Evolutionary conservation across 2,329 filamentous ascomycete species (phyloP), one percentile per base, ranked within the genome.

Genomic region (Fusarium sp.): DNA sequence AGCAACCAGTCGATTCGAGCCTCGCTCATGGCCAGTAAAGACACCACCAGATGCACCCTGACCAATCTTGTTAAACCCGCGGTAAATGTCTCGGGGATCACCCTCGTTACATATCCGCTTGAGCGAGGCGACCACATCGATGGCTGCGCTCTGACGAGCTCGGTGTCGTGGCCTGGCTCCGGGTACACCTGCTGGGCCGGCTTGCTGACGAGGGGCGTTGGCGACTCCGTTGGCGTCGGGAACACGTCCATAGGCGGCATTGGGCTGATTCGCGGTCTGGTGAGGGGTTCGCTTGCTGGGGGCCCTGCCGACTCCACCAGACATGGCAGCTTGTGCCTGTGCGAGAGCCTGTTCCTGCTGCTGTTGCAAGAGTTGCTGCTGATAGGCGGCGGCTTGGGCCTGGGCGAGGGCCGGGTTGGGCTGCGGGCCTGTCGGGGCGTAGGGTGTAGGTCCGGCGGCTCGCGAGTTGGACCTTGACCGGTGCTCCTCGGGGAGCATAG

Each of bases 11-110:
- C 93, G 91, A 83, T 97, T 97, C 42, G 91, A 93, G 65, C 91
- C 92, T 74, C 91, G 89, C 82, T 98, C 94, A 80, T 96, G 94
- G 5, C 96, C 96, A 0, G 94, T 98, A 80, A 92, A 99, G 1
- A 99, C 96, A 71, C 96, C 96, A 76, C 96, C 96, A 10, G 96
- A 98, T 40, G 96, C 96, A 82, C 96, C 96, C 83, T 99, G 96
- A 1, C 96, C 96, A 81, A 99, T 98, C 86, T 98, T 98, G 80
- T 91, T 95, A 77, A 98, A 90, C 66, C 93, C 92, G 66, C 92
- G 91, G 84, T 98, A 99, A 73, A 96, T 92, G 64, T 93, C 92
- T 29, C 94, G 94, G 5, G 96, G 96, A 80, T 99, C 96, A 57
- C 93, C 94, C 62, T 94, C 91, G 24, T 92, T 95, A 82, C 96